These are phyloP conservation scores for Kodamaea nitidulidarum DNA, from an alignment of 805 yeast genomes.

Conservation along the genomic window DNA sequence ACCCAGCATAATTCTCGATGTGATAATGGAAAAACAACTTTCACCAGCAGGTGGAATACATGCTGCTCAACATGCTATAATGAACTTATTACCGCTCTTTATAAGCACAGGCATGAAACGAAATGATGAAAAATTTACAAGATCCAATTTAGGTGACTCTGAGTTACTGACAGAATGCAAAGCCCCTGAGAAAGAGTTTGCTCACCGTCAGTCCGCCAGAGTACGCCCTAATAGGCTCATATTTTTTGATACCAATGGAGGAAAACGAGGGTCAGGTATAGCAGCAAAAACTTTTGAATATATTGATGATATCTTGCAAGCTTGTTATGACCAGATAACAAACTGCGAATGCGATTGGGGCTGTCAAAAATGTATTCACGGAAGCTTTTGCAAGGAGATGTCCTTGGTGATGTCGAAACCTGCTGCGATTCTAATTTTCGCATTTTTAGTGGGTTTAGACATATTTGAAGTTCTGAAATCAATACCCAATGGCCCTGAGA, in stretches of 20 bases:
- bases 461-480: constrained; percentile 40
- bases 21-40: constrained; percentile 53
- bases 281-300: constrained; percentile 76
- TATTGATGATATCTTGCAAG: constrained; percentile 58
- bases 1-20: constrained; percentile 58
- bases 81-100: constrained; percentile 71
- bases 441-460: constrained; percentile 53
- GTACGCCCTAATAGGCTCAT: constrained; percentile 84
- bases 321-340: constrained; percentile 55
- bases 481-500: constrained; percentile 70
- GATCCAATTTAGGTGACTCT: constrained; percentile 30
- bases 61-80: constrained; percentile 88
- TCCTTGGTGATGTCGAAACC: constrained; percentile 82
- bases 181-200: constrained; percentile 95
- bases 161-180: constrained; percentile 93
- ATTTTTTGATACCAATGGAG: constrained; percentile 82
- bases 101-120: constrained; percentile 64
- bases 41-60: constrained; percentile 91
- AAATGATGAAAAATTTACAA: constrained; percentile 28
- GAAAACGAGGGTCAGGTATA: constrained; percentile 74
- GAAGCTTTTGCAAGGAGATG: constrained; percentile 74
- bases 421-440: constrained; percentile 71
- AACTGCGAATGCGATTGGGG: constrained; percentile 74
- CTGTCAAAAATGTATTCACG: constrained; percentile 85
- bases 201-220: constrained; percentile 64